Percentiles rank a stretch among this genome's conserved stretches.
These are phyloP conservation scores for Aspergillus saccharolyticus DNA, from an alignment of 495 filamentous ascomycete genomes.

Conservation along the genomic window DNA sequence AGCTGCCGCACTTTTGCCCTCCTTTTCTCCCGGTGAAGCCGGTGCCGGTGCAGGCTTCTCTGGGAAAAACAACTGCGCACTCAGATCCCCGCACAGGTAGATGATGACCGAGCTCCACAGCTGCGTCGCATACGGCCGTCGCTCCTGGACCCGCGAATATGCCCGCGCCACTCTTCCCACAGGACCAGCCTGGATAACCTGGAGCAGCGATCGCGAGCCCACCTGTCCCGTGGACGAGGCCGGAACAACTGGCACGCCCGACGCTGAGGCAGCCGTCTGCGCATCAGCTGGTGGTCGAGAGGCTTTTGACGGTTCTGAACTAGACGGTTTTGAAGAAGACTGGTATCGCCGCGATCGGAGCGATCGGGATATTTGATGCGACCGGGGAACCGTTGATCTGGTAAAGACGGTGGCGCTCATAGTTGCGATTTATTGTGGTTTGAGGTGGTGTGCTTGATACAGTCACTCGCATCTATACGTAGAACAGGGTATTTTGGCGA, in stretches of 20 bases:
- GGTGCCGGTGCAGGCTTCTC: slow-evolving; percentile 19
- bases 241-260: slow-evolving; percentile 11
- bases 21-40: slow-evolving; percentile 4
- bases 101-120: slow-evolving; percentile 68
- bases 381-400: slow-evolving; percentile 16
- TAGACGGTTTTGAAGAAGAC: slow-evolving; percentile 15
- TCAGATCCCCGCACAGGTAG: slow-evolving; percentile 74
- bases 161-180: slow-evolving; percentile 34
- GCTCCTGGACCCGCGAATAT: slow-evolving; percentile 65
- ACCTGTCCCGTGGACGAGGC: slow-evolving; percentile 39
- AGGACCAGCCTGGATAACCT: slow-evolving; percentile 53
- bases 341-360: slow-evolving; percentile 29
- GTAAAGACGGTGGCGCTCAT: slow-evolving; percentile 18
- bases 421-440: not conserved
- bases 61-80: slow-evolving; percentile 61
- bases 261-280: not conserved
- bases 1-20: slow-evolving; percentile 5
- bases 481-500: not conserved
- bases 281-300: slow-evolving; percentile 2
- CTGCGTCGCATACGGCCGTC: slow-evolving; percentile 73
- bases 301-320: slow-evolving; percentile 7
- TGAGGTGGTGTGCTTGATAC: not conserved
- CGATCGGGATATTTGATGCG: slow-evolving; percentile 14
- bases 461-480: not conserved
- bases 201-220: slow-evolving; percentile 52